Evolutionary conservation across 1,139 yeast genomes (phyloP).

Genomic region (Pneumocystis wakefieldiae): DNA sequence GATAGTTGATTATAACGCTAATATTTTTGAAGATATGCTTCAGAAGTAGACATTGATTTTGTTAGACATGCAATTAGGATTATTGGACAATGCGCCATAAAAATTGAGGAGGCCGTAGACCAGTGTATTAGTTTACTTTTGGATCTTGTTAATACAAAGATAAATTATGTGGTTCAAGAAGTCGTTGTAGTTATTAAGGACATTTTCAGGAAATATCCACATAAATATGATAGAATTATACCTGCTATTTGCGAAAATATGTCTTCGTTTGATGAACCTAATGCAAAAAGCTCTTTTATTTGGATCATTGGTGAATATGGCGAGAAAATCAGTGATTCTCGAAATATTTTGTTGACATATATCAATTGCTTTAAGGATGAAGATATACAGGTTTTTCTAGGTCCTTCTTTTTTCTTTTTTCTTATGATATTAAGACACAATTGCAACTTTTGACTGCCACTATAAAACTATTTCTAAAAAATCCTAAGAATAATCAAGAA

Average conservation of each 20-base stretch:
- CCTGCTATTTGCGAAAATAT: constrained; percentile 52
- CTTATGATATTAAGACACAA: constrained; percentile 34
- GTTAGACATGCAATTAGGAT: constrained; percentile 71
- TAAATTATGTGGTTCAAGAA: constrained; percentile 66
- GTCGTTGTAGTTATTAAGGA: constrained; percentile 61
- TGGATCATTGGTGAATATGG: constrained; percentile 90
- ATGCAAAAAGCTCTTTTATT: constrained; percentile 59
- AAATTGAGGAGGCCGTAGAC: constrained; percentile 43
- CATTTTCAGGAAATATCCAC: constrained; percentile 65
- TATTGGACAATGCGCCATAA: constrained; percentile 79
- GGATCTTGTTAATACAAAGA: constrained; percentile 61
- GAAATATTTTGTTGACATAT: constrained; percentile 33
- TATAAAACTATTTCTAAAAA: constrained; percentile 53
- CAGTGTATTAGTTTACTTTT: constrained; percentile 66
- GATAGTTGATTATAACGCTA: constrained; percentile 17
- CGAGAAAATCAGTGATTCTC: constrained; percentile 45
- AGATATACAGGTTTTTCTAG: constrained; percentile 32
- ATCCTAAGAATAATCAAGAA: constrained; percentile 31
- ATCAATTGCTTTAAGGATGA: constrained; percentile 55
- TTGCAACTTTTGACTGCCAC: constrained; percentile 59
- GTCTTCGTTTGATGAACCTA: constrained; percentile 45
- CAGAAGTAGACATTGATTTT: constrained; percentile 86
- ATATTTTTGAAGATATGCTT: constrained; percentile 33
- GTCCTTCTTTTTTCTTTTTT: neutral
- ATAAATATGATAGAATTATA: constrained; percentile 49